phyloP scores from a whole-genome alignment of 345 rosid genomes.

The Eutrema yunnanense region DNA sequence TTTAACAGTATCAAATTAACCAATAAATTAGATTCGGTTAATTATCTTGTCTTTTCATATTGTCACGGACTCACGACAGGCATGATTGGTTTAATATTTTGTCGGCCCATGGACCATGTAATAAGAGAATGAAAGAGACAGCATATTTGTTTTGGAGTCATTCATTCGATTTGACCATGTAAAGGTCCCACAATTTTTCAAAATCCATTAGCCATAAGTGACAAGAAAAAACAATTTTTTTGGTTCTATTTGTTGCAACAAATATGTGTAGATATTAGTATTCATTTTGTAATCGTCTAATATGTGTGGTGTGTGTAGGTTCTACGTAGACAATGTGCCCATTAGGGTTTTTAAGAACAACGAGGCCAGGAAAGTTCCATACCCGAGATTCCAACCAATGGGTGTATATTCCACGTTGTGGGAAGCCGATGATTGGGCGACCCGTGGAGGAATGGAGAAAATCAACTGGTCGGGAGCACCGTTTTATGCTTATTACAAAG shows the following conservation, averaged over 20 bases:
- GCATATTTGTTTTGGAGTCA: conserved; percentile 10
- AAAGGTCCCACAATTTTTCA: conserved; percentile 3
- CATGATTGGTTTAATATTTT: conserved; percentile 24
- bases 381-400: conserved; percentile 75
- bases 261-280: not conserved
- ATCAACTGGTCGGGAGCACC: conserved; percentile 89
- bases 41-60: conserved; percentile 12
- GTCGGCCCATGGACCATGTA: conserved; percentile 16
- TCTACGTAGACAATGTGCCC: conserved; percentile 67
- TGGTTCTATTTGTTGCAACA: not conserved
- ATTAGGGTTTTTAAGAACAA: conserved; percentile 88
- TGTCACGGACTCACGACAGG: not conserved
- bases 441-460: conserved; percentile 88
- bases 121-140: conserved; percentile 28
- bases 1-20: not conserved
- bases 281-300: not conserved
- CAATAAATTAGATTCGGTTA: conserved; percentile 4
- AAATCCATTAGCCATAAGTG: not conserved
- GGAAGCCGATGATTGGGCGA: conserved; percentile 99
- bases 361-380: conserved; percentile 65
- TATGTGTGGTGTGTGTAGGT: conserved; percentile 38
- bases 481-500: conserved; percentile 72
- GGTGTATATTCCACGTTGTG: conserved; percentile 84
- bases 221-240: not conserved
- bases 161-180: conserved; percentile 9